Conservation (phyloP, 192 early-diverging fungal genomes). For the Linnemannia elongata region DNA sequence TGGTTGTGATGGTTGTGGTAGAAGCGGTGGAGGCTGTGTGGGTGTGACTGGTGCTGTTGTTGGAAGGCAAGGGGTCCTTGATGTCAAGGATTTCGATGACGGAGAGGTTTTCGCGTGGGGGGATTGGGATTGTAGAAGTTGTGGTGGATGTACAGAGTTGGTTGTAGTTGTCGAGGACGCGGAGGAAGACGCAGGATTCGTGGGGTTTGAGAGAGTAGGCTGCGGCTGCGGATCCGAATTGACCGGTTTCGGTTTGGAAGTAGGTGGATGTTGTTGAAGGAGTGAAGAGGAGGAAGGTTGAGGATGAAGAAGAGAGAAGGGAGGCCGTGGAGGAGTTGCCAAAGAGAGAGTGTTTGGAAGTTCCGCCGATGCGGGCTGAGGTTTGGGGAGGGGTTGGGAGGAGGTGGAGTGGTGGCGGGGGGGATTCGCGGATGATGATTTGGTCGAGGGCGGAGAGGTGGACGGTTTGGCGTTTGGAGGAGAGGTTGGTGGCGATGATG, state of each 20-base stretch:
- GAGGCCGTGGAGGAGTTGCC: not conserved
- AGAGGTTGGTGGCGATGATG: conserved; percentile 57
- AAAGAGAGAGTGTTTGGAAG: not conserved
- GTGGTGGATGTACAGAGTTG: conserved; percentile 1
- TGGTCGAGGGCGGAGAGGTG: conserved; percentile 46
- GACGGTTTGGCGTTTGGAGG: conserved; percentile 47
- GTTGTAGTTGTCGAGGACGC: conserved; percentile 27
- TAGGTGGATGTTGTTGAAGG: conserved; percentile 10
- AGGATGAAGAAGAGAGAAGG: not conserved
- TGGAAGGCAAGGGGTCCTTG: not conserved
- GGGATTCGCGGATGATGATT: conserved; percentile 10
- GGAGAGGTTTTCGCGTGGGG: not conserved
- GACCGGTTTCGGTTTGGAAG: conserved; percentile 21
- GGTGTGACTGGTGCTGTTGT: not conserved
- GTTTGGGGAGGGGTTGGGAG: not conserved
- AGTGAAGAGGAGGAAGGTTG: not conserved
- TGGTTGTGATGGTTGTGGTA: not conserved
- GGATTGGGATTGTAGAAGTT: not conserved
- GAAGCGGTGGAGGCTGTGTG: not conserved
- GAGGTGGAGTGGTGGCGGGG: conserved; percentile 11
- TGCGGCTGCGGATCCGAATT: conserved; percentile 58
- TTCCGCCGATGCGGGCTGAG: not conserved
- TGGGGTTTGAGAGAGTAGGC: conserved; percentile 39
- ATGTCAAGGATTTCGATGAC: not conserved
- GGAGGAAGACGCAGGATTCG: conserved; percentile 56